phyloP scores from a whole-genome alignment of 345 rosid species.

The Brassica carinata region DNA sequence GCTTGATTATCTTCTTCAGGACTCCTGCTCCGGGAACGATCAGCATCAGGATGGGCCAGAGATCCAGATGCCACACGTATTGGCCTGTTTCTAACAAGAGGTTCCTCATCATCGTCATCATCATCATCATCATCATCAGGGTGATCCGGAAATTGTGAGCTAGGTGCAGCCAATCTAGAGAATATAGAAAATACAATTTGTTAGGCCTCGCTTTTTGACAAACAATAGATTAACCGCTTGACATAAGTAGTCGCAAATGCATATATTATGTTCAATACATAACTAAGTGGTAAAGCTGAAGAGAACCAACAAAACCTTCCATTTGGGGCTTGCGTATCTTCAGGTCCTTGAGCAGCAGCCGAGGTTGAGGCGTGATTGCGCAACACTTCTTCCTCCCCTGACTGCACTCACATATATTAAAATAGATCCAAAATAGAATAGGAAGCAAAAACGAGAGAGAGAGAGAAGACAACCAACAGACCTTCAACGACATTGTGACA shows the following conservation, averaged over 20 bases:
- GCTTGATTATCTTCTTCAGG: conserved; percentile 56
- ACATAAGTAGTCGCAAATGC: neutral
- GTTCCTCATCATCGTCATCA: conserved; percentile 59
- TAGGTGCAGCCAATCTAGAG: conserved; percentile 63
- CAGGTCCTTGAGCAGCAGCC: conserved; percentile 48
- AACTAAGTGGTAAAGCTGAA: conserved; percentile 1
- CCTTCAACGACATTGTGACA: conserved; percentile 72
- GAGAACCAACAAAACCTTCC: conserved; percentile 61
- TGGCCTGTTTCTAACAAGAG: conserved; percentile 73
- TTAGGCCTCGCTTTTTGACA: conserved; percentile 12
- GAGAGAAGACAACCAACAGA: conserved; percentile 36
- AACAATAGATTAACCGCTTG: conserved; percentile 4
- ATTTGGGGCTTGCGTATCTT: conserved; percentile 49
- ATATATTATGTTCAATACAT: neutral
- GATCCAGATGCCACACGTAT: conserved; percentile 56
- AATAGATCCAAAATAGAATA: neutral
- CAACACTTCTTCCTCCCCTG: conserved; percentile 65
- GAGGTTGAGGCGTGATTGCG: conserved; percentile 53
- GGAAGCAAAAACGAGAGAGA: neutral
- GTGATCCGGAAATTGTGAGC: conserved; percentile 68
- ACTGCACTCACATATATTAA: conserved; percentile 50
- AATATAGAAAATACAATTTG: conserved; percentile 15
- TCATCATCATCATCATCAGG: conserved; percentile 50
- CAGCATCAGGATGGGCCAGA: conserved; percentile 48
- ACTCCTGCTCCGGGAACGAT: conserved; percentile 62